Conservation (phyloP, 495 filamentous ascomycete genomes). For the Penicillium malachiteum region DNA sequence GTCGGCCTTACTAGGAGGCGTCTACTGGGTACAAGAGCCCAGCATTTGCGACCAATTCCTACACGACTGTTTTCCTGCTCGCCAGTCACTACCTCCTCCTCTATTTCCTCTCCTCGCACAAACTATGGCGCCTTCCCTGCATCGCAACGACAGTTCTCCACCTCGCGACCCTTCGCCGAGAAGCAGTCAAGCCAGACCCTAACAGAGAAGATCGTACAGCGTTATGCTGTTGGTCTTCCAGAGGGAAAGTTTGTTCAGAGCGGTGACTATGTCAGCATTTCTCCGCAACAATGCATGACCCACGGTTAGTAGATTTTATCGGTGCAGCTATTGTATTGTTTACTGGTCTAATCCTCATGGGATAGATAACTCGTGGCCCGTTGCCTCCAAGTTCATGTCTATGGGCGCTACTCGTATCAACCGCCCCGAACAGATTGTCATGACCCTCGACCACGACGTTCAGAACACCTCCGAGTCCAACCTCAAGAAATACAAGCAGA, state of each 20-base stretch:
- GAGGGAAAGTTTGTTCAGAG: constrained; percentile 67
- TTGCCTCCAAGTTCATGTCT: constrained; percentile 80
- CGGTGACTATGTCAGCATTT: constrained; percentile 82
- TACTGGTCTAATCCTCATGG: too few species aligned
- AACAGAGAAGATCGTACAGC: constrained; percentile 90
- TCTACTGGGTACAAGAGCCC: too few species aligned
- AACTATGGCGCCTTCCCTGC: too few species aligned
- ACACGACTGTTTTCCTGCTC: too few species aligned
- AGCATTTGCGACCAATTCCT: too few species aligned
- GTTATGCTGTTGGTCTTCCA: constrained; percentile 68
- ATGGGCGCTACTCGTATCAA: constrained; percentile 80
- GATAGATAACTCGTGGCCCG: constrained; percentile 77
- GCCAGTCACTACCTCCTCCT: too few species aligned
- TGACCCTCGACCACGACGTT: constrained; percentile 93
- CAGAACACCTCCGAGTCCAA: constrained; percentile 84
- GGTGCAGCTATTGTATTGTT: too few species aligned
- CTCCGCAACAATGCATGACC: constrained; percentile 77
- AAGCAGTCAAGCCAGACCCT: constrained; percentile 61
- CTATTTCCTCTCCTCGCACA: too few species aligned
- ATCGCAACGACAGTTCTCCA: too few species aligned
- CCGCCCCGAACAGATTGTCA: constrained; percentile 73
- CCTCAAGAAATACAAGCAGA: constrained; percentile 78
- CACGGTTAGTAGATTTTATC: constrained; percentile 49
- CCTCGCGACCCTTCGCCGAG: background rate
- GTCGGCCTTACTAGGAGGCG: too few species aligned